These are phyloP conservation scores for Tolypocladium ophioglossoides DNA, from an alignment of 2,329 filamentous ascomycete genomes.

Conservation along the genomic window DNA sequence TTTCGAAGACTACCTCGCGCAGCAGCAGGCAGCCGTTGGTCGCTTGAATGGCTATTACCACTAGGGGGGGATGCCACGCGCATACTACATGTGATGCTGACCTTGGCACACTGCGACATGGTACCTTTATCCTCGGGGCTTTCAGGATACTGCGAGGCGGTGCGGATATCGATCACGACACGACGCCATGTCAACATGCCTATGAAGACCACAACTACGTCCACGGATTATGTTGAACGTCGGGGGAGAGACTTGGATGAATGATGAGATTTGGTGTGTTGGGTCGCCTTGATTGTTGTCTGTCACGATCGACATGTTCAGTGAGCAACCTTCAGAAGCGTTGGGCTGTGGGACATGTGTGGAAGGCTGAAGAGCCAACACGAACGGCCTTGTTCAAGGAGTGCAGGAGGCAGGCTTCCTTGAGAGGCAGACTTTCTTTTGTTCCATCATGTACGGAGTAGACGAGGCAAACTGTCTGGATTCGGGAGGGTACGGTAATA, in stretches of 20 bases:
- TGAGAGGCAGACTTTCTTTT: constrained; percentile 3
- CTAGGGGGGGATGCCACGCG: constrained; percentile 15
- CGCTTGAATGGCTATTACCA: constrained; percentile 25
- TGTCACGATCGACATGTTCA: background rate
- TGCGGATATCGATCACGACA: constrained; percentile 1
- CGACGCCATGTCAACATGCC: background rate
- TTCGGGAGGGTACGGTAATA: constrained; percentile 7
- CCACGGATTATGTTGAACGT: background rate
- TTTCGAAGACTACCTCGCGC: constrained; percentile 41
- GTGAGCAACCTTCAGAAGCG: background rate
- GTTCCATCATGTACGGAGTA: constrained; percentile 10
- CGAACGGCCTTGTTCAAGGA: background rate
- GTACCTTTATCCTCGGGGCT: constrained; percentile 2
- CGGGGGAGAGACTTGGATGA: background rate
- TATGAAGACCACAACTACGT: background rate
- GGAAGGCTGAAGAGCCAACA: background rate
- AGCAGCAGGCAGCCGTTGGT: constrained; percentile 16
- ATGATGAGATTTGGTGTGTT: background rate
- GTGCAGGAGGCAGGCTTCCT: constrained; percentile 2
- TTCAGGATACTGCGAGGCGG: constrained; percentile 10
- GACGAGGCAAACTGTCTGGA: constrained; percentile 6
- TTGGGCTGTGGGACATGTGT: background rate
- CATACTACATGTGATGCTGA: background rate
- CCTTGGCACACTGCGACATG: background rate
- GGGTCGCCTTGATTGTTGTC: background rate